phyloP scores from a whole-genome alignment of 148 eudicot genomes.

The Fallopia convolvulus region DNA sequence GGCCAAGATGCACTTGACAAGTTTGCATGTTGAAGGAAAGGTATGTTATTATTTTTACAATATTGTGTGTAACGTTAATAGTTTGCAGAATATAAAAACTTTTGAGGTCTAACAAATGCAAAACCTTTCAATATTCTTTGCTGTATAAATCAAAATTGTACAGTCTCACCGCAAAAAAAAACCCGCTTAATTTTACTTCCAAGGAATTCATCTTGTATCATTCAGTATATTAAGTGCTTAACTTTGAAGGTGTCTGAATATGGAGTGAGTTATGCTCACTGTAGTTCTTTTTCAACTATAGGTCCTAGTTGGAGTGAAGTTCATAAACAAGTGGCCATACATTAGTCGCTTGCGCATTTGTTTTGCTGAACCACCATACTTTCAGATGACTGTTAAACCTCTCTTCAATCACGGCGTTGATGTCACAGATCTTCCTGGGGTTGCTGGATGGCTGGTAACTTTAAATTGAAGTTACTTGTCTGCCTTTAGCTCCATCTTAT shows the following conservation, averaged over 20 bases:
- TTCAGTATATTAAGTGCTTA: background rate
- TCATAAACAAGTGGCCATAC: conserved; percentile 79
- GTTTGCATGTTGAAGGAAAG: conserved; percentile 98
- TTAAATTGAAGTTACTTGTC: background rate
- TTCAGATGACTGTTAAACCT: conserved; percentile 92
- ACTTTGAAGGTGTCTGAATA: background rate
- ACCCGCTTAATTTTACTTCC: background rate
- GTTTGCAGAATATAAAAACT: background rate
- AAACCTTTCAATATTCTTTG: background rate
- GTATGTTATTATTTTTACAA: conserved; percentile 14
- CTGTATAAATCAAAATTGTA: background rate
- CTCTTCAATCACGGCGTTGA: conserved; percentile 74
- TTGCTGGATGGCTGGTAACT: conserved; percentile 89
- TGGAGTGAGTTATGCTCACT: background rate
- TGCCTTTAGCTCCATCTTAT: conserved; percentile 3
- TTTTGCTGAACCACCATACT: conserved; percentile 94
- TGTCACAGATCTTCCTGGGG: conserved; percentile 90
- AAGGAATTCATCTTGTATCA: background rate
- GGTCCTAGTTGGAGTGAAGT: conserved; percentile 94
- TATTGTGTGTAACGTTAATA: background rate
- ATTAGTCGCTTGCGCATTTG: conserved; percentile 81
- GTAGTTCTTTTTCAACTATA: conserved; percentile 21
- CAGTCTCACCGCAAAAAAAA: background rate
- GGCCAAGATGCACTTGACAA: conserved; percentile 71
- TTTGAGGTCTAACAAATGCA: background rate